Evolutionary conservation across 768 basidiomycete species (phyloP), one percentile per base, ranked within the genome.

Genomic region (Kwoniella bestiolae): DNA sequence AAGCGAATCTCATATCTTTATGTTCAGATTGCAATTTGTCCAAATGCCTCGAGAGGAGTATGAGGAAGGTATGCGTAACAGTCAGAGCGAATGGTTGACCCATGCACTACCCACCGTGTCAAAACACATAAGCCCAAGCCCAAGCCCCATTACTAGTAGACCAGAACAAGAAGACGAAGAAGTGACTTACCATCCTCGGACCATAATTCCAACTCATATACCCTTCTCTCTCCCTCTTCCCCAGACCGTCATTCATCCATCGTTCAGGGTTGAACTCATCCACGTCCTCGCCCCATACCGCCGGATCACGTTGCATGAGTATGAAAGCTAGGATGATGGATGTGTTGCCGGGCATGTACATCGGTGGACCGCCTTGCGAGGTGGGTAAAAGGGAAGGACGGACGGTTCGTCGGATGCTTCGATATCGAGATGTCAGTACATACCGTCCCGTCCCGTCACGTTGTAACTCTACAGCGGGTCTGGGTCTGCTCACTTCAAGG

Each of bases 261-360:
- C 91, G 84, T 32, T 90, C 88, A 5, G 90, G 90, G 60, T 89
- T 86, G 76, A 91, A 93, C n/a, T 84, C 84, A 72, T 90, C 85
- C 0, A 90, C 90, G 66, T 91, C 89, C 0, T 83, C 72, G 2
- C 91, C 91, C 91, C 91, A 92, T 0, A 90, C 80, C 18, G 82
- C 84, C 47, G 83, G 83, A 69, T 87, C 88, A 0, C 90, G 85
- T 59, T 92, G 91, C 59, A 86, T 86, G 44, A 90, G 81, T 32
- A 90, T 79, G 0, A 87, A 85, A 25, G 86, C 80, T 76, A 86
- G 88, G 59, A 88, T 85, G 53, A 91, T 84, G 2, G 78, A 72
- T 3, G 80, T 79, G 45, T 74, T 67, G 7, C 55, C 69, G 2
- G 78, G 77, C 69, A 81, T 75, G 58, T 71, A 76, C 53, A 79